A percentile compares a stretch with the other conserved stretches of the same genome.
These are phyloP conservation scores for Peltaster fructicola DNA, from an alignment of 2,329 filamentous ascomycete genomes.

Conservation along the genomic window DNA sequence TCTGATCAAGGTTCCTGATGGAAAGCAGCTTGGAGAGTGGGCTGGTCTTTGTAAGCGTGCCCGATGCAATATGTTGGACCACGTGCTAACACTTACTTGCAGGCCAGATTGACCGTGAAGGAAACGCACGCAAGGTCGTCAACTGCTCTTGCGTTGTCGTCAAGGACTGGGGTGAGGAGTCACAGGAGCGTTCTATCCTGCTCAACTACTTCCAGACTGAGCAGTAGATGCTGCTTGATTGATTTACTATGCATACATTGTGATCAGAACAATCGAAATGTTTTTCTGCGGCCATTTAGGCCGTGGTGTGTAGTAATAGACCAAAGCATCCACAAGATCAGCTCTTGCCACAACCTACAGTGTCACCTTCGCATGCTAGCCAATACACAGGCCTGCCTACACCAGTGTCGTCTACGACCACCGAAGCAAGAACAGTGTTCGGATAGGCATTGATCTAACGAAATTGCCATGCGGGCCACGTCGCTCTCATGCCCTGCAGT, in stretches of 20 bases:
- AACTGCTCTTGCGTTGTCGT: conserved; percentile 99
- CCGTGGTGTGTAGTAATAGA: too few species aligned
- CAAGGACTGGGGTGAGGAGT: conserved; percentile 99
- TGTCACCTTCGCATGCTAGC: too few species aligned
- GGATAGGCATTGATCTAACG: too few species aligned
- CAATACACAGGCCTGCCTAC: too few species aligned
- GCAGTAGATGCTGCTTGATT: conserved; percentile 24
- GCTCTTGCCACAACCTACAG: too few species aligned
- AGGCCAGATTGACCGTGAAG: conserved; percentile 98
- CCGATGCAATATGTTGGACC: too few species aligned
- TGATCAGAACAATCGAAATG: conserved; percentile 1
- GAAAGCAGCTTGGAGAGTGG: conserved; percentile 99
- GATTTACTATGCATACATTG: conserved; percentile 3
- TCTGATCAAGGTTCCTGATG: conserved; percentile 98
- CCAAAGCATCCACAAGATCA: too few species aligned
- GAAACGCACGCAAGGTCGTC: conserved; percentile 98
- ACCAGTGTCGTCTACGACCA: too few species aligned
- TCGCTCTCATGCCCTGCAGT: conserved; percentile 21
- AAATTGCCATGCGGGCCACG: too few species aligned
- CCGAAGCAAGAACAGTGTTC: too few species aligned
- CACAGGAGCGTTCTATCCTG: conserved; percentile 93
- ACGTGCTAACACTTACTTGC: conserved; percentile 3
- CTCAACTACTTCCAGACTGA: conserved; percentile 99
- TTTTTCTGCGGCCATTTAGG: too few species aligned
- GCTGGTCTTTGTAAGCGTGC: conserved; percentile 97